Conservation (phyloP, 1,284 basidiomycete species). For the Bjerkandera adusta region DNA sequence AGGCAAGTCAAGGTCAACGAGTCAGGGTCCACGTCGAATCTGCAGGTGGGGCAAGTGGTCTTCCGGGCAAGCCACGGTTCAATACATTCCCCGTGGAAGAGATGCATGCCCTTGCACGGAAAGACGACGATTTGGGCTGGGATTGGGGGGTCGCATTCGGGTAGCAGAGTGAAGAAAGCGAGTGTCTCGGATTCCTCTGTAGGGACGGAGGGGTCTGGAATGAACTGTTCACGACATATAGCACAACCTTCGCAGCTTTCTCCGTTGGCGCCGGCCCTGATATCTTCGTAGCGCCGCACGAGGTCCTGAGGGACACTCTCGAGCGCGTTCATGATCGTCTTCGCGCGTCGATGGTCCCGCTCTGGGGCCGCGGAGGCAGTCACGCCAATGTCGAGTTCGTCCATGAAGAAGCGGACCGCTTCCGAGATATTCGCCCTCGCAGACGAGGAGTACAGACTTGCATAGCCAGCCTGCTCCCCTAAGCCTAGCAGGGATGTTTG, state of each 20-base stretch:
- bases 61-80: constrained; percentile 30
- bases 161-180: constrained; percentile 15
- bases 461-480: too few species aligned
- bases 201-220: constrained; percentile 5
- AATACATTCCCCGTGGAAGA: constrained; percentile 29
- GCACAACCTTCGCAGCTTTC: constrained; percentile 28
- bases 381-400: not conserved
- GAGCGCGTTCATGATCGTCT: constrained; percentile 23
- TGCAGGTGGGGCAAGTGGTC: constrained; percentile 32
- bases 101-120: constrained; percentile 31
- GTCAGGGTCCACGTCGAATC: constrained; percentile 31
- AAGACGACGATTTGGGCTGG: constrained; percentile 23
- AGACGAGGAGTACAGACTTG: too few species aligned
- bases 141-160: too few species aligned
- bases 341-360: constrained; percentile 22
- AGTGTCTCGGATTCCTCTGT: not conserved
- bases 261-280: constrained; percentile 20
- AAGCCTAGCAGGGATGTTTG: too few species aligned
- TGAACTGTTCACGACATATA: constrained; percentile 28
- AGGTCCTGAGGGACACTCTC: constrained; percentile 25
- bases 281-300: constrained; percentile 27
- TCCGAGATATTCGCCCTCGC: too few species aligned
- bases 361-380: not conserved
- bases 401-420: too few species aligned
- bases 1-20: constrained; percentile 24